These are phyloP conservation scores for Arbutus unedo DNA, from an alignment of 148 eudicot species.

Conservation along the genomic window DNA sequence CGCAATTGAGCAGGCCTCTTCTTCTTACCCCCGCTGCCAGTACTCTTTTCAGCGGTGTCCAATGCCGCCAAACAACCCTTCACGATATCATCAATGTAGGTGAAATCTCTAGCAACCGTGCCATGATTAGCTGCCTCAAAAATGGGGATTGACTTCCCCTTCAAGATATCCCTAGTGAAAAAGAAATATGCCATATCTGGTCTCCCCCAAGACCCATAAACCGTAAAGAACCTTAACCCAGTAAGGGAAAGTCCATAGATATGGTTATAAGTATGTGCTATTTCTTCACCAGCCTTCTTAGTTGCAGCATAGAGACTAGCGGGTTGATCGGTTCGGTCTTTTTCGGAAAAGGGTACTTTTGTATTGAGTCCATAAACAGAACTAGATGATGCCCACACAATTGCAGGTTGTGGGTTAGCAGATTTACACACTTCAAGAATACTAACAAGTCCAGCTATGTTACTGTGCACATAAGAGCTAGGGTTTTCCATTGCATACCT, in stretches of 20 bases:
- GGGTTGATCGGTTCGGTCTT: slow-evolving; percentile 77
- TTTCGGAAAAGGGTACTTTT: slow-evolving; percentile 81
- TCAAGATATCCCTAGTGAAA: slow-evolving; percentile 69
- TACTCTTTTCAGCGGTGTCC: slow-evolving; percentile 84
- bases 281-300: slow-evolving; percentile 82
- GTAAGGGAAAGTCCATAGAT: slow-evolving; percentile 70
- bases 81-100: slow-evolving; percentile 81
- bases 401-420: slow-evolving; percentile 73
- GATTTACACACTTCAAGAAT: slow-evolving; percentile 69
- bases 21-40: slow-evolving; percentile 85
- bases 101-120: slow-evolving; percentile 77
- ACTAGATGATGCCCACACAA: slow-evolving; percentile 85
- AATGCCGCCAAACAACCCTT: slow-evolving; percentile 80
- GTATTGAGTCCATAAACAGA: slow-evolving; percentile 77
- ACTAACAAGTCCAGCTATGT: slow-evolving; percentile 72
- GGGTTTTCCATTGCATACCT: slow-evolving; percentile 87
- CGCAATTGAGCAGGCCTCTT: slow-evolving; percentile 66
- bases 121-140: slow-evolving; percentile 72
- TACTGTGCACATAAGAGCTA: slow-evolving; percentile 72
- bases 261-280: slow-evolving; percentile 85
- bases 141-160: slow-evolving; percentile 57
- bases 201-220: slow-evolving; percentile 90
- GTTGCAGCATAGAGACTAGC: slow-evolving; percentile 87
- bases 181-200: slow-evolving; percentile 91
- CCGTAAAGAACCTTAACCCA: slow-evolving; percentile 76